These are phyloP conservation scores for Trichoderma arundinaceum DNA, from an alignment of 2,329 filamentous ascomycete genomes.

Conservation along the genomic window DNA sequence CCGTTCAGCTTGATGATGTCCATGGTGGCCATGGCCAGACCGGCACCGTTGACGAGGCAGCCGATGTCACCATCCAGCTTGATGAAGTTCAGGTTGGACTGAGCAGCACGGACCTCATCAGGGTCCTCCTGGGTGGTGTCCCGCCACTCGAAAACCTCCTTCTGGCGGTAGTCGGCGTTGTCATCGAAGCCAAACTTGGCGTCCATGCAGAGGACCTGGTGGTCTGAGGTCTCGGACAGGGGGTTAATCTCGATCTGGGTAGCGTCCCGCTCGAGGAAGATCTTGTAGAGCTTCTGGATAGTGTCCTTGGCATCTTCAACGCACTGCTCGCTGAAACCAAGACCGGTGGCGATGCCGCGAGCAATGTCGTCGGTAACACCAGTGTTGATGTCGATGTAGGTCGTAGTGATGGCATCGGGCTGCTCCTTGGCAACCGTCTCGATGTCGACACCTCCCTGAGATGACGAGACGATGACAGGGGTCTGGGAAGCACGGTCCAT, in stretches of 20 bases:
- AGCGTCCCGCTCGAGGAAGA: conserved; percentile 97
- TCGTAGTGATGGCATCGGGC: conserved; percentile 94
- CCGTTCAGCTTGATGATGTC: conserved; percentile 99
- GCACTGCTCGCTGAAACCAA: conserved; percentile 98
- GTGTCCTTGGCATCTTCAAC: conserved; percentile 93
- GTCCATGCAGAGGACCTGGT: conserved; percentile 98
- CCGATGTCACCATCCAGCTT: conserved; percentile 99
- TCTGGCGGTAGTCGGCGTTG: conserved; percentile 97
- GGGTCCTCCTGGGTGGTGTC: conserved; percentile 95
- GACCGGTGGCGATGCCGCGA: conserved; percentile 82
- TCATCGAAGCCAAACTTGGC: conserved; percentile 99
- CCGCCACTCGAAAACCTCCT: conserved; percentile 93
- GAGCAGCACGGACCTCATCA: conserved; percentile 94
- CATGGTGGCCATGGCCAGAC: conserved; percentile 99
- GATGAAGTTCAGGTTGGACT: conserved; percentile 98
- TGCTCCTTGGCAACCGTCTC: conserved; percentile 98
- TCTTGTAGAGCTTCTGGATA: conserved; percentile 98
- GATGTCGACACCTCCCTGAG: conserved; percentile 99
- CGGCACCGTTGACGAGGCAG: conserved; percentile 98
- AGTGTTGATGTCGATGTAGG: conserved; percentile 88
- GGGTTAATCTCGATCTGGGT: conserved; percentile 99
- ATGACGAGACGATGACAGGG: conserved; percentile 96
- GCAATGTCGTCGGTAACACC: conserved; percentile 97
- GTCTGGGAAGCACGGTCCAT: conserved; percentile 94
- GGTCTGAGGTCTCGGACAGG: conserved; percentile 95